Percentiles rank a stretch among this genome's conserved stretches.
Conservation (phyloP, 75 land plant genomes). For the Isoetes taiwanensis region DNA sequence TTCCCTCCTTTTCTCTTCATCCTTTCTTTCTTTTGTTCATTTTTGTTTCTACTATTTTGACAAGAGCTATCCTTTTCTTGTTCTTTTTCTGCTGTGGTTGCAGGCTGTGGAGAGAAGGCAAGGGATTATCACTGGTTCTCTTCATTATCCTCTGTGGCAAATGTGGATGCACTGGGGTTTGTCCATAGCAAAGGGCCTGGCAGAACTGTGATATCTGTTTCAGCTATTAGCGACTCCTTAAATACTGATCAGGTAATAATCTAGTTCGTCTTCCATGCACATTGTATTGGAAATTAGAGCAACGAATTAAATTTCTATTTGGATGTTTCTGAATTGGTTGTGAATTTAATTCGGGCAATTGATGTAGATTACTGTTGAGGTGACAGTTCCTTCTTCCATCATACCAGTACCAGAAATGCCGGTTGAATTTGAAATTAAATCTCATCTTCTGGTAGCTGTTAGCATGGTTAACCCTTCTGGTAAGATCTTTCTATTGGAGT, state of each 20-base stretch:
- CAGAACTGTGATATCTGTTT: conserved; percentile 51
- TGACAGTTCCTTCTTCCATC: conserved; percentile 64
- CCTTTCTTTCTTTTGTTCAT: background rate
- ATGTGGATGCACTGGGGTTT: conserved; percentile 51
- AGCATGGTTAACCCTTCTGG: conserved; percentile 52
- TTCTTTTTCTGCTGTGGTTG: background rate
- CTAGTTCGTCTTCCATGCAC: no score
- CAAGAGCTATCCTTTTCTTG: background rate
- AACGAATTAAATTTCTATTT: no score
- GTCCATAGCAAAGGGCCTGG: conserved; percentile 57
- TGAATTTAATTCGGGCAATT: no score
- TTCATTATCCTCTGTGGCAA: conserved; percentile 42
- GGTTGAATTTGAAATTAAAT: conserved; percentile 59
- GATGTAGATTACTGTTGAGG: conserved; percentile 50
- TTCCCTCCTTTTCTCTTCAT: background rate
- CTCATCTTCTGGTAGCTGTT: conserved; percentile 65
- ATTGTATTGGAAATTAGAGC: no score
- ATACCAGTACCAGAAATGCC: conserved; percentile 50
- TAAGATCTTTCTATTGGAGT: conserved; percentile 9
- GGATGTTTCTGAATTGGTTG: no score
- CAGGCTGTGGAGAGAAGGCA: conserved; percentile 64
- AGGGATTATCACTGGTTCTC: conserved; percentile 73
- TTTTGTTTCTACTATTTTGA: no score
- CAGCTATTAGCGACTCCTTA: conserved; percentile 42
- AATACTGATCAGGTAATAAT: conserved; percentile 75